These are phyloP conservation scores for Geotrichum citri-aurantii DNA, from an alignment of 1,139 yeast species.

Conservation along the genomic window DNA sequence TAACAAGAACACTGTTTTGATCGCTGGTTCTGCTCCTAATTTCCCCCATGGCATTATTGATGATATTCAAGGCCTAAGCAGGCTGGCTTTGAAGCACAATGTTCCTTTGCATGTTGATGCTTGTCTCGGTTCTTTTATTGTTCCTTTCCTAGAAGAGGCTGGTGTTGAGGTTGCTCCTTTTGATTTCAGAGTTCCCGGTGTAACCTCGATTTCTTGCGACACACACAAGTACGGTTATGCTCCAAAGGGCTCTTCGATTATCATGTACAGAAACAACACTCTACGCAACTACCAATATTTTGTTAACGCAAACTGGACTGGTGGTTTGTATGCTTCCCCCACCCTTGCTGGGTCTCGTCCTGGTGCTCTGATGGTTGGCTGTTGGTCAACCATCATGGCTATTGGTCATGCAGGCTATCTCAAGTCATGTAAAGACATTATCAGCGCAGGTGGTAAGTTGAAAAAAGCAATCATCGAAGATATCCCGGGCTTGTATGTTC, in stretches of 20 bases:
- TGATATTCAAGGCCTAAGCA: constrained; percentile 68
- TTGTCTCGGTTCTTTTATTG: constrained; percentile 87
- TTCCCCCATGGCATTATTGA: constrained; percentile 96
- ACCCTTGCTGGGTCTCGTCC: constrained; percentile 96
- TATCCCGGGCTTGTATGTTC: constrained; percentile 52
- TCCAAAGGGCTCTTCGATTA: constrained; percentile 90
- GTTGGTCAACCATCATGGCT: constrained; percentile 87
- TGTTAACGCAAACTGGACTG: constrained; percentile 79
- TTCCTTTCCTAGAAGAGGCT: constrained; percentile 68
- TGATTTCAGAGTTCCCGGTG: constrained; percentile 87
- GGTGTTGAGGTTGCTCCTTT: constrained; percentile 51
- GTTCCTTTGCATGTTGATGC: constrained; percentile 94
- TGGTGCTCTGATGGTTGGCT: constrained; percentile 93
- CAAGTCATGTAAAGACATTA: constrained; percentile 60
- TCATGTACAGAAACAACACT: constrained; percentile 70
- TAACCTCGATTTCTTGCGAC: constrained; percentile 95
- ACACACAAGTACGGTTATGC: constrained; percentile 98
- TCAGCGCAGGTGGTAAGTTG: constrained; percentile 55
- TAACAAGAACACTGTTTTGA: constrained; percentile 69
- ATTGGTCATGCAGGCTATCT: constrained; percentile 78
- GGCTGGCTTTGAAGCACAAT: constrained; percentile 54
- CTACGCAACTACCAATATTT: constrained; percentile 81
- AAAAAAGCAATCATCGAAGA: constrained; percentile 45
- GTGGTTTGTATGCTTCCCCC: constrained; percentile 95
- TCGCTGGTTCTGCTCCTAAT: constrained; percentile 94